Base-by-base conservation (phyloP, 441 rosid genomes). In the Adansonia gregorii region DNA sequence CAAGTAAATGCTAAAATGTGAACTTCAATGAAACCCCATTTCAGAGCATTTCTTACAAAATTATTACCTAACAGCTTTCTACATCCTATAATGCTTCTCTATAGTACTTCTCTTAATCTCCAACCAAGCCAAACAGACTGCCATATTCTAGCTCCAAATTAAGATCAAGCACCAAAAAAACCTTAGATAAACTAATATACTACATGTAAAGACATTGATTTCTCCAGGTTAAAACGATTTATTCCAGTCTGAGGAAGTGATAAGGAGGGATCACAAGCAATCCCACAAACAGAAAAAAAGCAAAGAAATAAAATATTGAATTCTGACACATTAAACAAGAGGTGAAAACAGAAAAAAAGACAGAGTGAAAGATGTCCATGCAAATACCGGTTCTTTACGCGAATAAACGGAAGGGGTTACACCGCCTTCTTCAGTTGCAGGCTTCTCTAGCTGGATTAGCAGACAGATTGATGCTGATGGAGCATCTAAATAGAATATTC, bases 381-480 rank as follows among this genome's bases (percentile, higher is more conserved):
- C 74, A 87, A 94, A 79, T 97, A 97, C 99, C 76, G 97, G 97
- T 76, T 97, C 98, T 91, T 94, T 97, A 75, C 98, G 98, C 79
- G 98, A 97, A 88, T 97, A 97, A 84, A 92, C 98, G 9, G 98
- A 94, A 49, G 99, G 88, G 79, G 92, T 86, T 82, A 94, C 92
- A 67, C 98, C 98, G 54, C 94, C 93, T 83, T 97, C 99, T 87
- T 97, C 98, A 3, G 98, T 86, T 67, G 95, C 97, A 81, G 97
- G 90, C 87, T 92, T 94, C 88, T 97, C 99, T 82, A 97, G 83
- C 77, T 97, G 99, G 81, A 97, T 89, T 55, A 97, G 84, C 82
- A 97, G 81, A 86, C 97, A 93, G 79, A 97, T 88, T 67, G 99
- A 89, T 78, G 98, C 90, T 70, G 98, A 93, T 64, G 98, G 97